These are phyloP conservation scores for Pulveroboletus sp. DNA, from an alignment of 768 basidiomycete genomes.

Conservation along the genomic window DNA sequence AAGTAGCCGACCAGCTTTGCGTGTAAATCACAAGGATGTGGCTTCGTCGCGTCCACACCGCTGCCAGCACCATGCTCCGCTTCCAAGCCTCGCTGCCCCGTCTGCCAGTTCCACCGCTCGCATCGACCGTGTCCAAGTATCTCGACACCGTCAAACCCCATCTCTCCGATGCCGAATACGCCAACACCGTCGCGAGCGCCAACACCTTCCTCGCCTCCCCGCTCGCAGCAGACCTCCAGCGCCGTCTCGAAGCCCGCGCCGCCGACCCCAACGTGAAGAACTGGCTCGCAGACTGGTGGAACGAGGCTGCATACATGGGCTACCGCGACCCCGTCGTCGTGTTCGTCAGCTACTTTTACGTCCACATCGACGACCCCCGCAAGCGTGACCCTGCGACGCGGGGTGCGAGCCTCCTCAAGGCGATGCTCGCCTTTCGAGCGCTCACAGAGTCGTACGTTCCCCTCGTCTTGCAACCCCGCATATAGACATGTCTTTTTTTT, in stretches of 20 bases:
- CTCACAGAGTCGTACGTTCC: slow-evolving; percentile 69
- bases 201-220: slow-evolving; percentile 68
- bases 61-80: slow-evolving; percentile 66
- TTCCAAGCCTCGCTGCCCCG: slow-evolving; percentile 70
- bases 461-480: too few species aligned
- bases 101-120: slow-evolving; percentile 82
- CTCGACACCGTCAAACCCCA: slow-evolving; percentile 82
- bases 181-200: slow-evolving; percentile 56
- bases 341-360: slow-evolving; percentile 93
- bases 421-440: slow-evolving; percentile 80
- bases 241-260: slow-evolving; percentile 73
- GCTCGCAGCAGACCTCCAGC: slow-evolving; percentile 70
- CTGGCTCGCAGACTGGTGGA: slow-evolving; percentile 99
- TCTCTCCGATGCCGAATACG: slow-evolving; percentile 60
- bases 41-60: slow-evolving; percentile 31
- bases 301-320: slow-evolving; percentile 85
- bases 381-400: slow-evolving; percentile 58
- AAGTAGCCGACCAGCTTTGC: slow-evolving; percentile 52
- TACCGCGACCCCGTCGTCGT: slow-evolving; percentile 90
- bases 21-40: slow-evolving; percentile 11
- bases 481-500: too few species aligned
- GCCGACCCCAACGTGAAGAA: slow-evolving; percentile 53
- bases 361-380: slow-evolving; percentile 69
- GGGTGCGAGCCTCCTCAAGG: slow-evolving; percentile 82
- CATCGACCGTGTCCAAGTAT: slow-evolving; percentile 85